A percentile compares a stretch with the other conserved stretches of the same genome.
Conservation (phyloP, 2,329 filamentous ascomycete species). For the Pseudogymnoascus sp. region DNA sequence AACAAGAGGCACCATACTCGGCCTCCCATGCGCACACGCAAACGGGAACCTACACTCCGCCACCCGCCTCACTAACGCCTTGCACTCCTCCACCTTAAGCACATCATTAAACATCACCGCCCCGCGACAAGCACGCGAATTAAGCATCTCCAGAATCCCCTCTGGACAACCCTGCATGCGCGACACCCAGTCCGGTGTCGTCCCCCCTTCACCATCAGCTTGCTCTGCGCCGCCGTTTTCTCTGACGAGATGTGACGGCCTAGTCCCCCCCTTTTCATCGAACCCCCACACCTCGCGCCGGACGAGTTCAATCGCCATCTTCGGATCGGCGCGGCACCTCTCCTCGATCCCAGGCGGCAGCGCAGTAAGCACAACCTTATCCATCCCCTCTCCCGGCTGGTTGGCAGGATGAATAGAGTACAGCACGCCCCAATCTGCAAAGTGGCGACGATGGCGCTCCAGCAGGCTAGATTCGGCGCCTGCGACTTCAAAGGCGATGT, state of each 20-base stretch:
- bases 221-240: background rate
- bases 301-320: constrained; percentile 64
- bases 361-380: constrained; percentile 37
- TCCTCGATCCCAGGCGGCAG: constrained; percentile 69
- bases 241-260: background rate
- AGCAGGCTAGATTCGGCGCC: constrained; percentile 53
- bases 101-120: constrained; percentile 82
- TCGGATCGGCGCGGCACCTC: constrained; percentile 64
- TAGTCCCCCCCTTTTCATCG: constrained; percentile 11
- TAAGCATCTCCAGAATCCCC: constrained; percentile 66
- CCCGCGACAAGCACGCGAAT: constrained; percentile 68
- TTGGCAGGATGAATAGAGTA: constrained; percentile 29
- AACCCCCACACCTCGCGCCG: constrained; percentile 65
- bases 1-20: constrained; percentile 54
- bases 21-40: constrained; percentile 72
- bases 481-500: constrained; percentile 58
- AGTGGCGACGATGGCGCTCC: constrained; percentile 42
- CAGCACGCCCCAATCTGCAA: constrained; percentile 66
- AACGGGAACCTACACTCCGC: constrained; percentile 64
- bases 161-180: constrained; percentile 62
- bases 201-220: background rate
- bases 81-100: constrained; percentile 50
- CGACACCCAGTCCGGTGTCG: constrained; percentile 43
- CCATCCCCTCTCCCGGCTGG: background rate
- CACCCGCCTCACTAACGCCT: constrained; percentile 47